phyloP scores from a whole-genome alignment of 192 early-diverging fungal genomes.

The Chytriomyces confervae region DNA sequence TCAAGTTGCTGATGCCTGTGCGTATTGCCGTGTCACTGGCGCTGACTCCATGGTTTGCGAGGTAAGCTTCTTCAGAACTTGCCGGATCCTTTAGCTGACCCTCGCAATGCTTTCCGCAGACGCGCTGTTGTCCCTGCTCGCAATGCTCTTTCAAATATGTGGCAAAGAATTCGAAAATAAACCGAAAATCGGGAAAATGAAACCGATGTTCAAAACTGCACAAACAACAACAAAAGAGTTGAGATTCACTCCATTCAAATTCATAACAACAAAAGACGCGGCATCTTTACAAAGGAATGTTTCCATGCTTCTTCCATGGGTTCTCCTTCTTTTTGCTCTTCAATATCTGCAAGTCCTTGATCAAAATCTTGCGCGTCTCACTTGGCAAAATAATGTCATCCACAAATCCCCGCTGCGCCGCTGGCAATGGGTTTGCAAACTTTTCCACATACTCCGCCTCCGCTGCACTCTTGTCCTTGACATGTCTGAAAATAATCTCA shows the following conservation, averaged over 20 bases:
- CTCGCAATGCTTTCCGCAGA: not conserved
- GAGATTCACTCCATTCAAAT: too few relatives aligned
- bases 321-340: constrained; percentile 75
- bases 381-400: constrained; percentile 66
- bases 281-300: constrained; percentile 80
- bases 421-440: constrained; percentile 95
- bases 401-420: constrained; percentile 80
- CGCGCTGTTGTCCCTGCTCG: constrained; percentile 9
- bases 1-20: constrained; percentile 78
- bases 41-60: constrained; percentile 61
- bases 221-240: not conserved
- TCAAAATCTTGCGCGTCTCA: constrained; percentile 77
- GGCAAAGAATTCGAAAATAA: not conserved
- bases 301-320: constrained; percentile 93
- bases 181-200: constrained; percentile 13
- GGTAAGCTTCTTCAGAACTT: constrained; percentile 23
- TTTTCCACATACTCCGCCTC: constrained; percentile 87
- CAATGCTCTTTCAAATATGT: not conserved
- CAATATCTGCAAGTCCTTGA: constrained; percentile 86
- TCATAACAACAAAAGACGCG: too few relatives aligned
- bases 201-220: not conserved
- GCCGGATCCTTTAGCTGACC: not conserved
- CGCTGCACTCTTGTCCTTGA: constrained; percentile 64
- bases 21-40: constrained; percentile 57
- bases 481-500: constrained; percentile 88